phyloP scores from a whole-genome alignment of 1,139 yeast genomes.

The Blastobotrys malaysiensis region DNA sequence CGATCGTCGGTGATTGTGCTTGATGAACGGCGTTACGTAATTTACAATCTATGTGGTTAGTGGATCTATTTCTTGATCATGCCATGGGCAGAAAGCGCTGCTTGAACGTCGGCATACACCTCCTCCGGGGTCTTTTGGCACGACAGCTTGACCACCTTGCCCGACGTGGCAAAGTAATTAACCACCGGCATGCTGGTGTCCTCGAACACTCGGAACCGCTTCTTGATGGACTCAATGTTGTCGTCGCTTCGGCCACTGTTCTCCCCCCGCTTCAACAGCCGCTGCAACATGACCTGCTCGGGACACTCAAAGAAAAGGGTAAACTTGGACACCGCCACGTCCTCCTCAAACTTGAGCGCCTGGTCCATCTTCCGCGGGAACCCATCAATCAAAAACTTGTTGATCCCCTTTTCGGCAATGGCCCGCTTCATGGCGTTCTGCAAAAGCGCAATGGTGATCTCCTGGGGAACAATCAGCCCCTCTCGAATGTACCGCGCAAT shows the following conservation, averaged over 20 bases:
- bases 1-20: too few species aligned
- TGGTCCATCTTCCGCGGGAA: conserved; percentile 98
- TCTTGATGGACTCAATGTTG: conserved; percentile 79
- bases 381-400: conserved; percentile 77
- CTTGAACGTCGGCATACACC: conserved; percentile 61
- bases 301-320: conserved; percentile 91
- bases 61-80: background rate
- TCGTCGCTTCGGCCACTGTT: conserved; percentile 94
- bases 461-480: conserved; percentile 91
- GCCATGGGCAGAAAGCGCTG: conserved; percentile 26
- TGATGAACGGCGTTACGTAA: too few species aligned
- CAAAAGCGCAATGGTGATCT: conserved; percentile 77
- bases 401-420: conserved; percentile 43
- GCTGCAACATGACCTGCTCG: conserved; percentile 73
- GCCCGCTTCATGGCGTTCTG: conserved; percentile 66
- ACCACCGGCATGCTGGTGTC: conserved; percentile 94
- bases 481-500: conserved; percentile 77
- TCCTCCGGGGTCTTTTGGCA: conserved; percentile 76
- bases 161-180: conserved; percentile 67
- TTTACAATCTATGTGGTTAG: background rate
- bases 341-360: conserved; percentile 80
- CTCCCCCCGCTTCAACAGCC: conserved; percentile 76
- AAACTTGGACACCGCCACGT: conserved; percentile 64
- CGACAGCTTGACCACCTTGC: conserved; percentile 66
- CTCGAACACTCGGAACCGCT: conserved; percentile 76